A percentile compares a stretch with the other conserved stretches of the same genome.
Conservation (phyloP, 2,329 filamentous ascomycete species). For the Massarina eburnea region DNA sequence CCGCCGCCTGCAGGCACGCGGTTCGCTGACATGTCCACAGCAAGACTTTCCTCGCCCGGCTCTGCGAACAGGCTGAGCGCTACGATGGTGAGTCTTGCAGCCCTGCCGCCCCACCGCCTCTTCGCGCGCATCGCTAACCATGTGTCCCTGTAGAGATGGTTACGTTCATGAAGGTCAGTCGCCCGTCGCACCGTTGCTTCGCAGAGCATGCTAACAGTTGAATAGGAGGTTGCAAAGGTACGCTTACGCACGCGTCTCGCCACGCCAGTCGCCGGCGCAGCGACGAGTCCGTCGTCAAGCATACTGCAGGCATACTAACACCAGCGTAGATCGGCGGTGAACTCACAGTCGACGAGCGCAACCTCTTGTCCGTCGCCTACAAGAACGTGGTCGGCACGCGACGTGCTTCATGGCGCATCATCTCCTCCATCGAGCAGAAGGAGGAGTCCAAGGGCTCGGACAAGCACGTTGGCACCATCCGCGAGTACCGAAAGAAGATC, state of each 20-base stretch:
- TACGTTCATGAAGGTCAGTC: slow-evolving; percentile 89
- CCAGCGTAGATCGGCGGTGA: slow-evolving; percentile 62
- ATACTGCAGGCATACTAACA: slow-evolving; percentile 29
- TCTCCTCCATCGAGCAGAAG: slow-evolving; percentile 99
- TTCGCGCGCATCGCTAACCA: slow-evolving; percentile 35
- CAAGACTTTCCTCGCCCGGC: slow-evolving; percentile 99
- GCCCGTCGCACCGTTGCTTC: background rate
- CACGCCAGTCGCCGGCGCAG: slow-evolving; percentile 19
- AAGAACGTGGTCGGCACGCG: slow-evolving; percentile 99
- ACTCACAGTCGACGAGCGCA: slow-evolving; percentile 71
- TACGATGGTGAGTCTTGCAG: slow-evolving; percentile 76
- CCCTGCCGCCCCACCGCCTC: slow-evolving; percentile 6
- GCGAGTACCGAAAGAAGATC: slow-evolving; percentile 98
- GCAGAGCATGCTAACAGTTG: slow-evolving; percentile 38
- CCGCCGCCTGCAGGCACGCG: slow-evolving; percentile 15
- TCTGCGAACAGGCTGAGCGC: slow-evolving; percentile 99
- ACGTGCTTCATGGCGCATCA: slow-evolving; percentile 98
- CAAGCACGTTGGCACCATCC: slow-evolving; percentile 91
- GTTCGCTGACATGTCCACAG: slow-evolving; percentile 29
- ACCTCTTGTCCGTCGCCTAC: slow-evolving; percentile 97
- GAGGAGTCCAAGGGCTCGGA: slow-evolving; percentile 98
- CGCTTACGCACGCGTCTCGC: slow-evolving; percentile 26
- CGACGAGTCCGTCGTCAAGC: background rate
- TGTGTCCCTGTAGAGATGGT: slow-evolving; percentile 74
- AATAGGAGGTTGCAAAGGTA: slow-evolving; percentile 91